Percentiles rank a stretch among this genome's conserved stretches.
Conservation (phyloP, 2,329 filamentous ascomycete species). For the Cladosporium austrohemisphaericum region DNA sequence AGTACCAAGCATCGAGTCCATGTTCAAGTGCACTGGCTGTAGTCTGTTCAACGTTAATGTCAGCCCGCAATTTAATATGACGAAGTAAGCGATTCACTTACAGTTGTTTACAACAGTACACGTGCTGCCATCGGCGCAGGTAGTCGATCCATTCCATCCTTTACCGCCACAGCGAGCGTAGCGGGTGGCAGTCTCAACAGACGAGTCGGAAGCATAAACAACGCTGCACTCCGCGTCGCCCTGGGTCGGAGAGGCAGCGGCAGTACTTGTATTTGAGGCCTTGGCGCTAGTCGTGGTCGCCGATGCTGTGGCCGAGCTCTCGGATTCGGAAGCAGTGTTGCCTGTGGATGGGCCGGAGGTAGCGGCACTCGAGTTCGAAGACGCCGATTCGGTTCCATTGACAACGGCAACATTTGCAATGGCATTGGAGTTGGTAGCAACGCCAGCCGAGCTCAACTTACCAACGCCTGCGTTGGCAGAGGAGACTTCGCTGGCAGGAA, state of each 20-base stretch:
- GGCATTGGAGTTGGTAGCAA: no score
- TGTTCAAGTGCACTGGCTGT: no score
- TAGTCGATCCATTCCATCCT: background rate
- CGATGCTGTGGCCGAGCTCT: background rate
- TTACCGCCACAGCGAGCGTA: background rate
- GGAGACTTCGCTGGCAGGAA: constrained; percentile 37
- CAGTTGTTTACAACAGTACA: background rate
- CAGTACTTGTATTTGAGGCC: background rate
- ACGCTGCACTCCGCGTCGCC: background rate
- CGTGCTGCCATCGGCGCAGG: background rate
- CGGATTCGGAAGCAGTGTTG: background rate
- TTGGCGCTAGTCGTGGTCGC: background rate
- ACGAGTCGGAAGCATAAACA: background rate
- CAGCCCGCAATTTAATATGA: no score
- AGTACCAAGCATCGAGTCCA: no score
- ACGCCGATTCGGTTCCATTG: background rate
- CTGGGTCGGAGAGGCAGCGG: background rate
- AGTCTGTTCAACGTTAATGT: no score
- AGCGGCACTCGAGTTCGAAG: background rate
- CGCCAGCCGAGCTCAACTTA: constrained; percentile 20
- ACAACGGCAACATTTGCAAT: background rate
- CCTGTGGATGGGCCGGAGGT: background rate
- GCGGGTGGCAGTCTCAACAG: background rate
- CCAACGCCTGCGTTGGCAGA: constrained; percentile 48
- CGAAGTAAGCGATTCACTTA: no score